Base-by-base conservation (phyloP, 2,329 filamentous ascomycete species). In the Colletotrichum salicis region DNA sequence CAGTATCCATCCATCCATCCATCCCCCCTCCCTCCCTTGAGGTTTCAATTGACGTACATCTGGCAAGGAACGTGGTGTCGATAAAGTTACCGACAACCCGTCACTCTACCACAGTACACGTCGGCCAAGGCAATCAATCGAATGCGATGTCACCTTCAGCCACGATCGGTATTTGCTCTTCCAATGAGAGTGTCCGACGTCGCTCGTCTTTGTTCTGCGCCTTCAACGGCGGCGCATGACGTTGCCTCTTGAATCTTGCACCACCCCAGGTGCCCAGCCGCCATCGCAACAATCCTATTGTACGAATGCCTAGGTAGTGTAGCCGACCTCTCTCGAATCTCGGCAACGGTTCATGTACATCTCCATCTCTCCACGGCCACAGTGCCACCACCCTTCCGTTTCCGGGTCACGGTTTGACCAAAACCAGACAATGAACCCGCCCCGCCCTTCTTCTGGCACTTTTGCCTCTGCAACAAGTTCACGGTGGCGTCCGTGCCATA, bases 401-500 rank as follows among this genome's bases (percentile, higher is more conserved):
- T 51, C 61, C 58, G 65, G 65, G 10, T 10, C 6, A 4, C 59
- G 6, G 4, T 33, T 52, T n/a, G 27, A 15, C 65, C 57, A 13
- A 19, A 41, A 41, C 57, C 33, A 35, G 31, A 12, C 12, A 29
- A 27, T 29, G 3, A 19, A 27, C 22, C 35, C 37, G 22, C 22
- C 22, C 41, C 24, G 12, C 58, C 37, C 54, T 31, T 64, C 48
- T 41, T 15, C 33, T 48, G 31, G 29, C 61, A 35, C 19, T 5
- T 60, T 66, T 58, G 62, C 54, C 52, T 59, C 52, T 65, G 24
- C 37, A 41, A 58, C 54, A 69, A 65, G 54, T 61, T 54, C 31
- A 35, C 22, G 35, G 54, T 65, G 61, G 61, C 67, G 61, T 31
- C 52, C 31, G 31, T 67, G 58, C 54, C 33, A 57, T 35, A 41